A percentile compares a stretch with the other conserved stretches of the same genome.
Evolutionary conservation across 2,329 filamentous ascomycete genomes (phyloP).

Genomic region (Fusarium hostae): DNA sequence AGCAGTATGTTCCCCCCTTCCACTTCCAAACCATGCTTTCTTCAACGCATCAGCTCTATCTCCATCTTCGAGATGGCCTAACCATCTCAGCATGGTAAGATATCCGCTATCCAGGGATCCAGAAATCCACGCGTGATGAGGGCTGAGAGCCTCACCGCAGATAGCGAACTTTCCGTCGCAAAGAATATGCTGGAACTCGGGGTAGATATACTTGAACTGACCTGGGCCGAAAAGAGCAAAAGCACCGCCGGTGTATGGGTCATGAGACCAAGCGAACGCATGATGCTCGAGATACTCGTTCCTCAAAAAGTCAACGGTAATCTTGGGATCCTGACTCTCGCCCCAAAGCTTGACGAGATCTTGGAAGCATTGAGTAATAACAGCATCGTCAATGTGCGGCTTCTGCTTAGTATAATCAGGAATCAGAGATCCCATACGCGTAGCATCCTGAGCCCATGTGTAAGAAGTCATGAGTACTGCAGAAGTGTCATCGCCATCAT

Average conservation of each 20-base stretch:
- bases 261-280: slow-evolving; percentile 52
- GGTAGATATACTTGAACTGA: slow-evolving; percentile 53
- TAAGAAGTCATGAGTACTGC: slow-evolving; percentile 28
- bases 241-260: slow-evolving; percentile 49
- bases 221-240: slow-evolving; percentile 55
- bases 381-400: background rate
- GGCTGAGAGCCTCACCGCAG: slow-evolving; percentile 51
- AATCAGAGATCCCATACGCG: slow-evolving; percentile 24
- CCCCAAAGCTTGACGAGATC: slow-evolving; percentile 25
- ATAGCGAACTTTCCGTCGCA: slow-evolving; percentile 48
- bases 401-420: slow-evolving; percentile 5
- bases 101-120: slow-evolving; percentile 52
- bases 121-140: slow-evolving; percentile 54
- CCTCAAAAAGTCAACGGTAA: slow-evolving; percentile 5
- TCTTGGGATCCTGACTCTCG: background rate
- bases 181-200: slow-evolving; percentile 42
- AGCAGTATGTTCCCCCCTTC: background rate
- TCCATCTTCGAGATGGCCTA: background rate
- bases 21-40: slow-evolving; percentile 9
- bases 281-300: slow-evolving; percentile 42
- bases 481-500: slow-evolving; percentile 5
- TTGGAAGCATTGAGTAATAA: slow-evolving; percentile 16
- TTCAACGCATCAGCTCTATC: background rate
- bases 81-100: slow-evolving; percentile 5
- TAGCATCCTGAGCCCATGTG: slow-evolving; percentile 35